phyloP scores from a whole-genome alignment of 139 green algal genomes.

The Chara braunii region DNA sequence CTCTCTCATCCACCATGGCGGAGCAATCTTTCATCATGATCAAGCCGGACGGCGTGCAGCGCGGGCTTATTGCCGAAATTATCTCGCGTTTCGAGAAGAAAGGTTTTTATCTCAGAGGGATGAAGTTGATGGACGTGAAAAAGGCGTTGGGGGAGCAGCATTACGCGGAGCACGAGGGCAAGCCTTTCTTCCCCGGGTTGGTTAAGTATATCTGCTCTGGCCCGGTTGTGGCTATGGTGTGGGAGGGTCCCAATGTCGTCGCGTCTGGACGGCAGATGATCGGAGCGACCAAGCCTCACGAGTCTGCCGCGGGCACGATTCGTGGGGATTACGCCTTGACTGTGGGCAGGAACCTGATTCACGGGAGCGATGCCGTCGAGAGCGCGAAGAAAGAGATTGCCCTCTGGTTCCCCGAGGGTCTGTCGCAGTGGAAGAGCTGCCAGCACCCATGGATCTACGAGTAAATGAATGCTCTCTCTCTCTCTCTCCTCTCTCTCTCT shows the following conservation, averaged over 20 bases:
- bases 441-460: constrained; percentile 20
- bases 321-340: constrained; percentile 73
- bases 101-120: constrained; percentile 37
- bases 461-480: constrained; percentile 18
- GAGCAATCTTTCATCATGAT: constrained; percentile 85
- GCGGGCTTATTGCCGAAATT: constrained; percentile 70
- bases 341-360: constrained; percentile 90
- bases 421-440: neutral
- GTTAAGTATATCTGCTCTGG: constrained; percentile 95
- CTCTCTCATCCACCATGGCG: constrained; percentile 12
- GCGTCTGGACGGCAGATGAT: constrained; percentile 82
- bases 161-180: constrained; percentile 84
- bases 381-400: constrained; percentile 86
- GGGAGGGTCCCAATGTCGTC: constrained; percentile 91
- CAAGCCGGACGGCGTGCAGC: constrained; percentile 88
- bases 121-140: constrained; percentile 73
- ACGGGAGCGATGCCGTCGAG: constrained; percentile 85
- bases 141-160: constrained; percentile 66
- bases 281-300: constrained; percentile 82
- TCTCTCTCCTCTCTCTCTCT: no score
- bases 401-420: constrained; percentile 84
- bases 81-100: constrained; percentile 75
- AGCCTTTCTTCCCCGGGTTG: constrained; percentile 90
- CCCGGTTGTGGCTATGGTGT: constrained; percentile 96
- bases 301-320: constrained; percentile 89